Conservation (phyloP, 139 green algal species). For the Tetradesmus obliquus region DNA sequence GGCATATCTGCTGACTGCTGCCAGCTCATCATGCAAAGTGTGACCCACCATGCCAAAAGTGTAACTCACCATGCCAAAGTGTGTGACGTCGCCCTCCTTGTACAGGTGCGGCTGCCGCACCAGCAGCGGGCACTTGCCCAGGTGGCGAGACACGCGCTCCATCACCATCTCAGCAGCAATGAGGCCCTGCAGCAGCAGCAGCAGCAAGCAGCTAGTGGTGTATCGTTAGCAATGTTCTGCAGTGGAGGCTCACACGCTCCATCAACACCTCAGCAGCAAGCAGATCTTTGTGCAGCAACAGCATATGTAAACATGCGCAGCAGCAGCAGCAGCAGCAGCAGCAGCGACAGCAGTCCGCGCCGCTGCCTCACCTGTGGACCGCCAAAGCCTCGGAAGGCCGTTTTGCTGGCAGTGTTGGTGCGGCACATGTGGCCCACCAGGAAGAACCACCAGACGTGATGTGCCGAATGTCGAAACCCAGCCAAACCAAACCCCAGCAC, state of each 20-base stretch:
- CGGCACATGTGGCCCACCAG: conserved; percentile 80
- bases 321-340: not conserved
- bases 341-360: too few species aligned
- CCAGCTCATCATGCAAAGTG: too few species aligned
- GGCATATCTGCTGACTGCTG: too few species aligned
- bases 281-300: too few species aligned
- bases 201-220: too few species aligned
- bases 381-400: conserved; percentile 81
- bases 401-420: conserved; percentile 92
- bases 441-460: too few species aligned
- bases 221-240: too few species aligned
- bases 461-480: too few species aligned
- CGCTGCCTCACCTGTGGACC: conserved; percentile 87
- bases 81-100: conserved; percentile 80
- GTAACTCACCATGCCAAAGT: conserved; percentile 81
- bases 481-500: not conserved
- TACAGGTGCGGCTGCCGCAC: conserved; percentile 84
- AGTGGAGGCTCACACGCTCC: too few species aligned
- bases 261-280: not conserved
- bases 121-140: not conserved
- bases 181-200: conserved; percentile 67
- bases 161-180: conserved; percentile 89
- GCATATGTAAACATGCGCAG: not conserved
- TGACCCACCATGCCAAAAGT: not conserved
- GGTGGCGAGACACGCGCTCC: conserved; percentile 71